Evolutionary conservation across 1,139 yeast species (phyloP), one percentile per base, ranked within the genome.

Genomic region (Yamadazyma dushanensis): DNA sequence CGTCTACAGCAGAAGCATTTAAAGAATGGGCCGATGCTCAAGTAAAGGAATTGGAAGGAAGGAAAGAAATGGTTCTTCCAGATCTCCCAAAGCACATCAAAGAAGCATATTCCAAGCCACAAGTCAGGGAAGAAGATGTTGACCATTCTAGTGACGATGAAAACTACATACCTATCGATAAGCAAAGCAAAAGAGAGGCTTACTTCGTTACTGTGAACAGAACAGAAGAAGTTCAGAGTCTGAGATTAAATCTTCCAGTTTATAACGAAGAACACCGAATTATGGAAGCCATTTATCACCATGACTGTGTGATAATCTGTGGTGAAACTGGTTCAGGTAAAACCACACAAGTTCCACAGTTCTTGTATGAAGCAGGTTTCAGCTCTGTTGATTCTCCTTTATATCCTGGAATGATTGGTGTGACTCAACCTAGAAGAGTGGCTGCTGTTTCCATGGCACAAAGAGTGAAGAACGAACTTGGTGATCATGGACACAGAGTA

Each of bases 391-490:
- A 71, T 1, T 78, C 88, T 16, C 80, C 77, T 8, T 41, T 53
- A 19, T 79, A 78, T 22, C 92, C 96, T 0, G 97, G 97, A 1
- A 82, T 90, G 85, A 87, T 92, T 52, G 98, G 97, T 38, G 73
- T 94, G 18, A 92, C 99, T 0, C 98, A 92, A 61, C 98, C 99
- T 0, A 78, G 99, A 67, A 78, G 99, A 64, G 98, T 92, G 39
- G 99, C 99, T 4, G 97, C 98, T 1, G 95, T 94, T 4, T 86
- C 97, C 4, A 92, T 94, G 97, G 92, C 98, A 1, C 74, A 78
- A 38, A 83, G 99, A 63, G 96, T 92, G 4, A 71, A 81, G 0
- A 70, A 73, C 28, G 99, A 92, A 57, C 63, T 92, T 40, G 97
- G 97, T 0, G 75, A 82, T 45, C 88, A 84, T 47, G 83, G 86